Conservation (phyloP, 345 rosid species). For the Xanthoceras sorbifolium region DNA sequence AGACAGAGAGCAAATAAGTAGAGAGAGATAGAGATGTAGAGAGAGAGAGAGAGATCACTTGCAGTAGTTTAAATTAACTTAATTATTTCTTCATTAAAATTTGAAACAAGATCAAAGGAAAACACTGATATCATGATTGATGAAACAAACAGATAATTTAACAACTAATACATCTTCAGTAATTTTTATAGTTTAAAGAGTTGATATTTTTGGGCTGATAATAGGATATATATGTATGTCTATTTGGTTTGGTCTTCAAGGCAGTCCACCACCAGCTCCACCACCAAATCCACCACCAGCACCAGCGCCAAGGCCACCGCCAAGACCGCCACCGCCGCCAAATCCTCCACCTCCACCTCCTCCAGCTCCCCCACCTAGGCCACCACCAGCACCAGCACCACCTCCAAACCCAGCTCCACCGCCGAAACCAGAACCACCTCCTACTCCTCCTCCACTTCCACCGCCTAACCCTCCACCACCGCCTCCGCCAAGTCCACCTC, state of each 20-base stretch:
- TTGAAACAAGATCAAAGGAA: neutral
- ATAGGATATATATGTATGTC: too few relatives aligned
- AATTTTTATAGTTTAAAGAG: neutral
- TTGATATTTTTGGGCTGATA: neutral
- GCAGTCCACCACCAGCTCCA: slow-evolving; percentile 38
- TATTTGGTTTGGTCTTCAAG: slow-evolving; percentile 16
- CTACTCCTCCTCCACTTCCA: slow-evolving; percentile 31
- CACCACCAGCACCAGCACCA: slow-evolving; percentile 35
- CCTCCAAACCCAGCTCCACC: slow-evolving; percentile 33
- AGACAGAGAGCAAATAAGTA: too few relatives aligned
- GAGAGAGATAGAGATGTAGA: too few relatives aligned
- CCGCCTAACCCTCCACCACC: slow-evolving; percentile 21
- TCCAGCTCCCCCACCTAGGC: slow-evolving; percentile 37
- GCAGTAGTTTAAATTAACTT: neutral
- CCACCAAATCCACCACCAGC: slow-evolving; percentile 34
- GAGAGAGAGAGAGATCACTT: neutral
- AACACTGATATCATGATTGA: neutral
- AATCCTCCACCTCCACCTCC: slow-evolving; percentile 35
- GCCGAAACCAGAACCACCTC: slow-evolving; percentile 32
- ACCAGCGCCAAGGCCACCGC: slow-evolving; percentile 24
- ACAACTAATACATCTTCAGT: neutral
- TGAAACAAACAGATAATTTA: neutral
- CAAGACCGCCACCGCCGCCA: slow-evolving; percentile 29
- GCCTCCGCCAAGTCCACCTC: slow-evolving; percentile 34
- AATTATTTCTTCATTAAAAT: slow-evolving; percentile 4